Percentiles rank a stretch among this genome's conserved stretches.
Evolutionary conservation across 352 stramenopile species (phyloP).

Genomic region (Phytophthora megakarya): DNA sequence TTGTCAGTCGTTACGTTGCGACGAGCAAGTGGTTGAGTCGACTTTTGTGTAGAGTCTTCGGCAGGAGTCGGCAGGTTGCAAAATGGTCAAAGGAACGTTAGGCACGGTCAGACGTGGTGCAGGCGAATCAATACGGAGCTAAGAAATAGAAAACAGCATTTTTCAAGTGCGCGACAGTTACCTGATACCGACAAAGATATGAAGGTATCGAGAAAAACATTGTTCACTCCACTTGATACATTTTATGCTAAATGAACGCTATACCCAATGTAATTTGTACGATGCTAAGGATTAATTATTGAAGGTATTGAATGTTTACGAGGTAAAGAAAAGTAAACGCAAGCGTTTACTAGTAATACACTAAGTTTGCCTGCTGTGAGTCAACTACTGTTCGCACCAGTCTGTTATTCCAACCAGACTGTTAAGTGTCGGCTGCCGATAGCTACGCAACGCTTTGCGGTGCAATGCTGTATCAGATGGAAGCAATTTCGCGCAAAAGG

Average conservation of each 20-base stretch:
- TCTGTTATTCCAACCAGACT: constrained; percentile 5
- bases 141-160: constrained; percentile 22
- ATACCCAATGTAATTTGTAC: not conserved
- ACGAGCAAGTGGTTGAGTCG: not conserved
- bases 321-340: not conserved
- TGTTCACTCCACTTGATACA: not conserved
- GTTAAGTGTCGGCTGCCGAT: not conserved
- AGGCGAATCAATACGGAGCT: constrained; percentile 1
- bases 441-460: constrained; percentile 6
- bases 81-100: constrained; percentile 23
- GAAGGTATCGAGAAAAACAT: not conserved
- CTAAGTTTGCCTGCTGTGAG: constrained; percentile 9
- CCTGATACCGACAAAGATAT: not conserved
- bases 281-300: not conserved
- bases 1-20: not conserved
- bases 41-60: constrained; percentile 17
- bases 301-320: constrained; percentile 3
- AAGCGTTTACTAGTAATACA: too few species aligned
- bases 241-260: not conserved
- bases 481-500: constrained; percentile 1
- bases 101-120: not conserved
- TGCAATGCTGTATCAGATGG: constrained; percentile 23
- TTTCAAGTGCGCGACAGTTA: constrained; percentile 10
- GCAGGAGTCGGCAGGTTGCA: constrained; percentile 23
- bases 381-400: constrained; percentile 14